Percentiles rank a stretch among this genome's conserved stretches.
These are phyloP conservation scores for Diaporthe vaccinii DNA, from an alignment of 2,329 filamentous ascomycete genomes.

Conservation along the genomic window DNA sequence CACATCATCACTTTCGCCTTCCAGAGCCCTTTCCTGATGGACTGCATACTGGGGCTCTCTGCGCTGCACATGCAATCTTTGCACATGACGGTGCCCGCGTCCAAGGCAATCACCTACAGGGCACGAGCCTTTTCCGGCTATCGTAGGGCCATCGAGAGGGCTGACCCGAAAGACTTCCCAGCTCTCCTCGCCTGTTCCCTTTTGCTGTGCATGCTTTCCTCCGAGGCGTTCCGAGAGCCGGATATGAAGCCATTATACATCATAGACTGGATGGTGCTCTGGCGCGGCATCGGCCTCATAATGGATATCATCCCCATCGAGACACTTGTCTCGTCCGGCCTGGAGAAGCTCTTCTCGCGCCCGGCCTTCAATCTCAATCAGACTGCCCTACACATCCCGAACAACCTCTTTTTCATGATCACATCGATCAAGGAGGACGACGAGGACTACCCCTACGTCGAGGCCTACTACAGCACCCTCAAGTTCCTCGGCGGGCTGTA, in stretches of 20 bases:
- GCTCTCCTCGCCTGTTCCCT: conserved; percentile 67
- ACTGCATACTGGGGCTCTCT: conserved; percentile 66
- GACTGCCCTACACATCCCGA: conserved; percentile 58
- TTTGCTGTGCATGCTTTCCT: conserved; percentile 64
- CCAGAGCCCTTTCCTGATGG: conserved; percentile 66
- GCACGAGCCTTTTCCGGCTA: conserved; percentile 65
- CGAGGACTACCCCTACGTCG: conserved; percentile 54
- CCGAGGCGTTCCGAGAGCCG: conserved; percentile 64
- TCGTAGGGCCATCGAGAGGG: conserved; percentile 63
- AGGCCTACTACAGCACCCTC: conserved; percentile 61
- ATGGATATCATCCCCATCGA: conserved; percentile 55
- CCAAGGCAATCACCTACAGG: conserved; percentile 60
- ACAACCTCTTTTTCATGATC: conserved; percentile 64
- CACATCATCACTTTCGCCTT: conserved; percentile 65
- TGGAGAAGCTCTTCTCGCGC: conserved; percentile 63
- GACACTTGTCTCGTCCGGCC: conserved; percentile 55
- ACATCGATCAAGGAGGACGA: conserved; percentile 59
- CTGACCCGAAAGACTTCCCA: conserved; percentile 59
- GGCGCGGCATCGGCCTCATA: conserved; percentile 66
- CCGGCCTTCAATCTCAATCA: conserved; percentile 62
- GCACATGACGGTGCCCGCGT: conserved; percentile 54
- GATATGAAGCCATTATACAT: conserved; percentile 62
- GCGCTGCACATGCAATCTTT: conserved; percentile 63
- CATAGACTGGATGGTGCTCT: conserved; percentile 69
- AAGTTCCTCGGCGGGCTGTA: conserved; percentile 67